These are phyloP conservation scores for Curvularia verruculosa DNA, from an alignment of 2,329 filamentous ascomycete species.

Conservation along the genomic window DNA sequence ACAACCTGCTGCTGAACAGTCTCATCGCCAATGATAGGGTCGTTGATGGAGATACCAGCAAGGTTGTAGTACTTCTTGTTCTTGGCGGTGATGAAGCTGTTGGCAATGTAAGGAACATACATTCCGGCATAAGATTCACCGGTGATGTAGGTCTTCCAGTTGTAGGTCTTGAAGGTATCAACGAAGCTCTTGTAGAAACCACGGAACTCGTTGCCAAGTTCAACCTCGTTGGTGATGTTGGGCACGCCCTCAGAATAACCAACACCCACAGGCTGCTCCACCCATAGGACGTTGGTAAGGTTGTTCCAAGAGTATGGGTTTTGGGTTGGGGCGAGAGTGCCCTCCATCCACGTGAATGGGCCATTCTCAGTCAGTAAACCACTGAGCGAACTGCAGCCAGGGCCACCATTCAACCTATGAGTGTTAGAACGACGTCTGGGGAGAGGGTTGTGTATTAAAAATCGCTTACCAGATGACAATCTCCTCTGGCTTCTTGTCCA, in stretches of 20 bases:
- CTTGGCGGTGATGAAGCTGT: slow-evolving; percentile 60
- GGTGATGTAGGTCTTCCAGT: slow-evolving; percentile 61
- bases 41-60: slow-evolving; percentile 58
- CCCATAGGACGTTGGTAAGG: slow-evolving; percentile 51
- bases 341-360: slow-evolving; percentile 63
- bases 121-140: slow-evolving; percentile 63
- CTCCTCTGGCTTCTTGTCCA: slow-evolving; percentile 60
- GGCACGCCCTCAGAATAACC: slow-evolving; percentile 53
- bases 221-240: slow-evolving; percentile 56
- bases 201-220: slow-evolving; percentile 55
- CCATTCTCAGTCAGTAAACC: slow-evolving; percentile 80
- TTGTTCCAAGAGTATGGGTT: slow-evolving; percentile 74
- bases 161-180: slow-evolving; percentile 59
- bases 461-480: slow-evolving; percentile 61
- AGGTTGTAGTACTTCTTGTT: slow-evolving; percentile 59
- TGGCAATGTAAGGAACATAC: slow-evolving; percentile 64
- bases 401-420: slow-evolving; percentile 46
- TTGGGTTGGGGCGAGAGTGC: slow-evolving; percentile 67
- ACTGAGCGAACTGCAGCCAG: slow-evolving; percentile 62
- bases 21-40: slow-evolving; percentile 54
- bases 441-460: background rate
- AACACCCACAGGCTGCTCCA: slow-evolving; percentile 58
- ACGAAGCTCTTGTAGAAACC: slow-evolving; percentile 63
- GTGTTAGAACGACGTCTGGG: slow-evolving; percentile 15
- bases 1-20: slow-evolving; percentile 48